Conservation (phyloP, 148 eudicot species). For the Dianthus caryophyllus region DNA sequence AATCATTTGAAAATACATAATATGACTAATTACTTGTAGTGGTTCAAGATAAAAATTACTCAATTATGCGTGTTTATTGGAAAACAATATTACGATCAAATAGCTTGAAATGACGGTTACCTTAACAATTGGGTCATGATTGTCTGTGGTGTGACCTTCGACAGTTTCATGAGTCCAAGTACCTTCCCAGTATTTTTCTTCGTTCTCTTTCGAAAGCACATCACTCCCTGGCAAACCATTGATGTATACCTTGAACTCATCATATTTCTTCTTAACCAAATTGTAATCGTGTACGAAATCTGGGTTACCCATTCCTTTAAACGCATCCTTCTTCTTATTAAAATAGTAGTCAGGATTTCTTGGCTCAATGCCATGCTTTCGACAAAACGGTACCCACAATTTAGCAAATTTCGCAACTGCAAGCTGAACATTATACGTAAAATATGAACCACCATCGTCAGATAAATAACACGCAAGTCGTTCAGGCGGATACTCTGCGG, state of each 20-base stretch:
- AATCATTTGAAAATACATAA: not conserved
- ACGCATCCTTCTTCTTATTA: not conserved
- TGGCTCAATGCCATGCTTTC: not conserved
- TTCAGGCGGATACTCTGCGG: not conserved
- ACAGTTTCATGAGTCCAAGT: constrained; percentile 72
- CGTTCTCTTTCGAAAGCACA: constrained; percentile 45
- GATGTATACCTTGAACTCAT: constrained; percentile 64
- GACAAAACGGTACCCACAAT: constrained; percentile 3
- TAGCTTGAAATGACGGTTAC: constrained; percentile 24
- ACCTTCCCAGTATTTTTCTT: constrained; percentile 49
- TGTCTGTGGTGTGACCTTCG: constrained; percentile 69
- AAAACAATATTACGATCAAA: too few relatives aligned
- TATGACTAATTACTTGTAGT: too few relatives aligned
- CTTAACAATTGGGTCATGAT: constrained; percentile 82
- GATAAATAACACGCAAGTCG: constrained; percentile 4
- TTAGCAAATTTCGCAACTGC: not conserved
- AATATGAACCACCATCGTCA: not conserved
- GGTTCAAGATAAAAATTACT: too few relatives aligned
- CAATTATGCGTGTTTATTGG: too few relatives aligned
- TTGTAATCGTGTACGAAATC: not conserved
- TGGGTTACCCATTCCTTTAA: not conserved
- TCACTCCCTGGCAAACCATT: constrained; percentile 62
- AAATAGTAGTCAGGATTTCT: constrained; percentile 7
- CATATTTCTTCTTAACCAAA: constrained; percentile 59
- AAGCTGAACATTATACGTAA: not conserved